A percentile compares a stretch with the other conserved stretches of the same genome.
These are phyloP conservation scores for Fusarium sp. DNA, from an alignment of 2,329 filamentous ascomycete genomes.

Conservation along the genomic window DNA sequence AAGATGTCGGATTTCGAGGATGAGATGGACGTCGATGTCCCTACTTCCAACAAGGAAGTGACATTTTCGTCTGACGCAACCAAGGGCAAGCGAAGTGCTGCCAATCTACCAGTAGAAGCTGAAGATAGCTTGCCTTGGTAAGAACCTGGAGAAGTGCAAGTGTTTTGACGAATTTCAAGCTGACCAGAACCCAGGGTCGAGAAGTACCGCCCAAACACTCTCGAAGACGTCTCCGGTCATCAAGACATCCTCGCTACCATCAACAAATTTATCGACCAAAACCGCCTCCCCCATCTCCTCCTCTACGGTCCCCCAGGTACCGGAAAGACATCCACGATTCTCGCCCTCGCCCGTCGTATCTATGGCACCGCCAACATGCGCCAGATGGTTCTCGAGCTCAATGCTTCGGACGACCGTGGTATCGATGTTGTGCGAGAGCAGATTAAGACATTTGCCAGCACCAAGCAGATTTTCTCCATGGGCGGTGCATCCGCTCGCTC, in stretches of 20 bases:
- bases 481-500: constrained; percentile 67
- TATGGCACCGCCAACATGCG: constrained; percentile 94
- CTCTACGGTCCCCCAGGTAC: constrained; percentile 97
- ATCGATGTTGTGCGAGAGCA: constrained; percentile 99
- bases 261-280: constrained; percentile 96
- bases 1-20: constrained; percentile 73
- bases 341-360: constrained; percentile 92
- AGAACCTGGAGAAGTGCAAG: constrained; percentile 23
- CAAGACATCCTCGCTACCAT: constrained; percentile 98
- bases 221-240: constrained; percentile 95
- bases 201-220: constrained; percentile 91
- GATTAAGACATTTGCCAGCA: constrained; percentile 99
- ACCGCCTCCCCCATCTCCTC: constrained; percentile 93
- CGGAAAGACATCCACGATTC: constrained; percentile 96
- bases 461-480: constrained; percentile 92
- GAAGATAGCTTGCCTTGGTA: constrained; percentile 96
- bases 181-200: constrained; percentile 77
- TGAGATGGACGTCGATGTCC: constrained; percentile 73
- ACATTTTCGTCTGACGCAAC: constrained; percentile 81
- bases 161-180: background rate
- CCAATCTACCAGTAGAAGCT: constrained; percentile 93
- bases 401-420: constrained; percentile 96
- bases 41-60: constrained; percentile 63
- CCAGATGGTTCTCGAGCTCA: constrained; percentile 98
- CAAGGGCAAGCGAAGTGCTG: constrained; percentile 93